Conservation (phyloP, 1,284 basidiomycete species). For the Marasmius tenuissimus region DNA sequence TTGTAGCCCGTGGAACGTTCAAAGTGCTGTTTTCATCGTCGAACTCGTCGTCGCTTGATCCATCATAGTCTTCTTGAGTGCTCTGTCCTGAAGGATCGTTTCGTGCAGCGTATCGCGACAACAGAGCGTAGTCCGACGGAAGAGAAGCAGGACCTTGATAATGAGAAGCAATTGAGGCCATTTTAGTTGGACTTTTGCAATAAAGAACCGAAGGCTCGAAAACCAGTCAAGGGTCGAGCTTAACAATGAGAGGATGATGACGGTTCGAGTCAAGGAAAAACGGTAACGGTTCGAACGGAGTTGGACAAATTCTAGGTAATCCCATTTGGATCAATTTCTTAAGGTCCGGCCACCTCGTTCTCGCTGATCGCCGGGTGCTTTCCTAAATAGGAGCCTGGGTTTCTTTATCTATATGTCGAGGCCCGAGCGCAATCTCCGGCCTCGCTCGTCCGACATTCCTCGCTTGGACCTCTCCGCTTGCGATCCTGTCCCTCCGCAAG, state of each 20-base stretch:
- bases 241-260: not conserved
- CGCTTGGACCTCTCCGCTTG: too few species aligned
- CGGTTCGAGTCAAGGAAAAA: not conserved
- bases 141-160: constrained; percentile 56
- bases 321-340: not conserved
- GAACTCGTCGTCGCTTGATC: constrained; percentile 4
- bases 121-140: constrained; percentile 52
- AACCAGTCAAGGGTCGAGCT: too few species aligned
- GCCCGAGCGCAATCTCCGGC: not conserved
- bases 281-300: not conserved
- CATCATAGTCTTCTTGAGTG: not conserved
- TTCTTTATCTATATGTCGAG: not conserved
- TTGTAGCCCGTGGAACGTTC: not conserved
- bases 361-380: not conserved
- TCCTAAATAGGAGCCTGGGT: not conserved
- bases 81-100: not conserved
- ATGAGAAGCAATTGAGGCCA: constrained; percentile 31
- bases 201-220: too few species aligned
- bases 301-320: not conserved
- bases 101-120: constrained; percentile 48
- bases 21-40: constrained; percentile 7
- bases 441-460: not conserved
- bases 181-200: not conserved
- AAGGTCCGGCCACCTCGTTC: not conserved
- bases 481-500: too few species aligned